Evolutionary conservation across 1,284 basidiomycete species (phyloP), one percentile per base, ranked within the genome.

Genomic region (Earliella scabrosa): DNA sequence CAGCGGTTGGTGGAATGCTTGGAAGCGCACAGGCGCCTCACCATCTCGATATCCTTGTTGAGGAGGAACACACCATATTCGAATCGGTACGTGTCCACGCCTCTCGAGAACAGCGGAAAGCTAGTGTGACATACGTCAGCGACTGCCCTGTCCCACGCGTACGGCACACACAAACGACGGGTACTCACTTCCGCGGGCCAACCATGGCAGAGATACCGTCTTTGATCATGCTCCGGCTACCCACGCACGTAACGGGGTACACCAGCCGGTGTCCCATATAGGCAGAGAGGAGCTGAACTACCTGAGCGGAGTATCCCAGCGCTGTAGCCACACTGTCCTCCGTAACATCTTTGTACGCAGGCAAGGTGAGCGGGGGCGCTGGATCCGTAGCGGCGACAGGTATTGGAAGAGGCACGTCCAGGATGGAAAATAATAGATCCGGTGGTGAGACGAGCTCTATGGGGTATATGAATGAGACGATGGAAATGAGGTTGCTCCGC

Each of bases 31-130:
- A 51, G 34, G 50, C 39, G 65, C 84, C n/a, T 65, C 64, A 95
- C 94, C 82, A 95, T 81, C 76, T 99, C 97, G 61, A 99, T 95
- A 71, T 99, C 82, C 76, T 99, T 99, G 78, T 99, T 99, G 35
- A 99, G 79, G 45, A 99, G 75, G 71, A 97, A 99, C 4, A 98
- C 95, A 9, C 90, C 97, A 74, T 99, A 99, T 71, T 99, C 97
- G 71, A 97, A 99, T 26, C 97, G 83, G 74, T 98, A 98, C 38
- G 88, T 88, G 71, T 99, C 97, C 53, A 98, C 95, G 10, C 95
- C 95, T 73, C 87, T 93, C 0, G 92, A 90, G 70, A 95, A 98
- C 32, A 99, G 77, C 10, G 97, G 96, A 71, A 97, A 98, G 80
- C 94, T 95, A 29, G 4, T n/a, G 36, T 13, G 20, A 39, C 27